A percentile compares a stretch with the other conserved stretches of the same genome.
Conservation (phyloP, 2,329 filamentous ascomycete species). For the Scedosporium boydii region DNA sequence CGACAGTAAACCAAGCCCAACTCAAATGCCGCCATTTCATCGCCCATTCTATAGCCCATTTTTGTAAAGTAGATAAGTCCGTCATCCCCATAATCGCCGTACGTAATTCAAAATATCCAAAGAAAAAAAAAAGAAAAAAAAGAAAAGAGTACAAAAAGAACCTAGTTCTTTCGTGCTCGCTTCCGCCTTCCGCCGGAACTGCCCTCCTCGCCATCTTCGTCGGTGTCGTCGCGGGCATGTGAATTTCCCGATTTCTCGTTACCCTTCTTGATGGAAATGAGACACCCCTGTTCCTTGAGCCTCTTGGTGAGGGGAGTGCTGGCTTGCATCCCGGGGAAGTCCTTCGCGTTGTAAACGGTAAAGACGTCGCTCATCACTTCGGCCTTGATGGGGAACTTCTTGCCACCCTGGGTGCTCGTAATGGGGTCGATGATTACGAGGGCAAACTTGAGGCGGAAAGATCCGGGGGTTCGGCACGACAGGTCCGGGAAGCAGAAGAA, state of each 20-base stretch:
- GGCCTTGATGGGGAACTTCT: constrained; percentile 39
- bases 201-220: constrained; percentile 32
- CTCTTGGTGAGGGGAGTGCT: constrained; percentile 65
- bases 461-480: constrained; percentile 67
- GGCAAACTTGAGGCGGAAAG: constrained; percentile 66
- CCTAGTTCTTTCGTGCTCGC: neutral
- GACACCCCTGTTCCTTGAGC: constrained; percentile 69
- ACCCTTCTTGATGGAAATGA: constrained; percentile 80
- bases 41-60: neutral
- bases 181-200: constrained; percentile 5
- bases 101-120: too few relatives aligned
- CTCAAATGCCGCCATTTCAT: neutral
- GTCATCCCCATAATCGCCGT: too few relatives aligned
- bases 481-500: constrained; percentile 84
- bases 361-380: constrained; percentile 59
- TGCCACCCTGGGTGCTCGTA: constrained; percentile 39
- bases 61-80: neutral
- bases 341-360: constrained; percentile 73
- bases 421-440: constrained; percentile 61
- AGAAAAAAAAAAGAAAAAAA: neutral
- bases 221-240: constrained; percentile 30
- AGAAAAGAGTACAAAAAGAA: neutral
- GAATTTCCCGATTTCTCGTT: constrained; percentile 47
- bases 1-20: neutral
- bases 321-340: constrained; percentile 76